Evolutionary conservation across 257 asterid genomes (phyloP).

Genomic region (Thymus mandschuricus): DNA sequence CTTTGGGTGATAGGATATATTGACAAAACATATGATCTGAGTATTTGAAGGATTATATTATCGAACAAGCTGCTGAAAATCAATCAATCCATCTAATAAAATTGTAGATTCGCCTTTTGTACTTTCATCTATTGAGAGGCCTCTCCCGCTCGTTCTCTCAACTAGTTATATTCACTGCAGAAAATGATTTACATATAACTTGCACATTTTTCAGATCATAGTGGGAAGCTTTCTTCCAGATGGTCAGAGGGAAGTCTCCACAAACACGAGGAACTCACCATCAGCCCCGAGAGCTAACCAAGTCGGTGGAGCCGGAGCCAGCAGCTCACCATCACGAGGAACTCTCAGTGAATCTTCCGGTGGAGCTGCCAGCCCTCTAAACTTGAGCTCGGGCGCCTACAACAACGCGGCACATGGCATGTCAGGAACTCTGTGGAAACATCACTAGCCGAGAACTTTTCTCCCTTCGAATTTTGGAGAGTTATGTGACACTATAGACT

Average conservation of each 20-base stretch:
- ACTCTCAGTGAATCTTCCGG: conserved; percentile 52
- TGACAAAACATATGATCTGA: too few species aligned
- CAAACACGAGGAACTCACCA: conserved; percentile 31
- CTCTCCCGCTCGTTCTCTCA: background rate
- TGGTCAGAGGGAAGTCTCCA: conserved; percentile 33
- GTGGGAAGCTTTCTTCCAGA: conserved; percentile 53
- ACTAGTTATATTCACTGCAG: background rate
- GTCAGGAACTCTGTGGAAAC: conserved; percentile 45
- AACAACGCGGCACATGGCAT: conserved; percentile 35
- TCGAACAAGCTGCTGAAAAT: too few species aligned
- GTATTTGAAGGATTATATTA: too few species aligned
- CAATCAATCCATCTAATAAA: too few species aligned
- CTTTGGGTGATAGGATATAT: too few species aligned
- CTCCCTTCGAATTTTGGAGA: background rate
- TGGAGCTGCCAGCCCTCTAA: conserved; percentile 49
- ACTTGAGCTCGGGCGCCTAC: conserved; percentile 40
- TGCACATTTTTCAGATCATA: conserved; percentile 37
- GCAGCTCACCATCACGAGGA: conserved; percentile 56
- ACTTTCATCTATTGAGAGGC: too few species aligned
- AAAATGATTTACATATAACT: background rate
- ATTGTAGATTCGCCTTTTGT: too few species aligned
- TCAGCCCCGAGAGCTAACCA: conserved; percentile 36
- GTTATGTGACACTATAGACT: conserved; percentile 20
- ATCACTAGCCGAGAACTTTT: conserved; percentile 1
- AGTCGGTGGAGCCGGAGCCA: conserved; percentile 43